These are phyloP conservation scores for Cercophora scortea DNA, from an alignment of 495 filamentous ascomycete species.

Conservation along the genomic window DNA sequence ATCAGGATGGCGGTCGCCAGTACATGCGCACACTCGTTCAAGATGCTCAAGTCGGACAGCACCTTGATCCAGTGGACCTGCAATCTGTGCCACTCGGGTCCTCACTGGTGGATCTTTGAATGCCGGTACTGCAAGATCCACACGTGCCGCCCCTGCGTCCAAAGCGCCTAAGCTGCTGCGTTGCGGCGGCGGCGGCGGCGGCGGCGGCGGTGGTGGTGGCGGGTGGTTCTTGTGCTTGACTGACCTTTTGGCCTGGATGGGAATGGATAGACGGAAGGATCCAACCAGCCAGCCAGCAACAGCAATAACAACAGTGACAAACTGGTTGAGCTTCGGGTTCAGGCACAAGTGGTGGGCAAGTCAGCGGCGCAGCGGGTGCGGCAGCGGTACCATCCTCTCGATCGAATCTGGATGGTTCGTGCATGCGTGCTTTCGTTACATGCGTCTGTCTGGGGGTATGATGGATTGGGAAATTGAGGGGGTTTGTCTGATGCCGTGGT, in stretches of 20 bases:
- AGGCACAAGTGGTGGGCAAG: no score
- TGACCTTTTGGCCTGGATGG: no score
- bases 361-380: no score
- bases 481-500: constrained; percentile 1
- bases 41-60: constrained; percentile 69
- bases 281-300: no score
- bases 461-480: background rate
- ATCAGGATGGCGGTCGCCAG: constrained; percentile 52
- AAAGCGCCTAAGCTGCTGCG: constrained; percentile 38
- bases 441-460: background rate
- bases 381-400: constrained; percentile 1
- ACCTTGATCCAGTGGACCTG: constrained; percentile 72
- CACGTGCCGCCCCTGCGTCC: constrained; percentile 59
- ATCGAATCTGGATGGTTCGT: background rate
- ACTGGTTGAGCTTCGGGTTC: no score
- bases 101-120: constrained; percentile 77
- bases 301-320: no score
- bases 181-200: background rate
- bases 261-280: no score
- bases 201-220: background rate
- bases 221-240: no score
- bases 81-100: constrained; percentile 67
- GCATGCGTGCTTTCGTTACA: background rate
- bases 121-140: constrained; percentile 73
- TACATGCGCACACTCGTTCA: constrained; percentile 62